Percentiles rank a stretch among this genome's conserved stretches.
Evolutionary conservation across 192 early-diverging fungal genomes (phyloP).

Genomic region (Podila epigama): DNA sequence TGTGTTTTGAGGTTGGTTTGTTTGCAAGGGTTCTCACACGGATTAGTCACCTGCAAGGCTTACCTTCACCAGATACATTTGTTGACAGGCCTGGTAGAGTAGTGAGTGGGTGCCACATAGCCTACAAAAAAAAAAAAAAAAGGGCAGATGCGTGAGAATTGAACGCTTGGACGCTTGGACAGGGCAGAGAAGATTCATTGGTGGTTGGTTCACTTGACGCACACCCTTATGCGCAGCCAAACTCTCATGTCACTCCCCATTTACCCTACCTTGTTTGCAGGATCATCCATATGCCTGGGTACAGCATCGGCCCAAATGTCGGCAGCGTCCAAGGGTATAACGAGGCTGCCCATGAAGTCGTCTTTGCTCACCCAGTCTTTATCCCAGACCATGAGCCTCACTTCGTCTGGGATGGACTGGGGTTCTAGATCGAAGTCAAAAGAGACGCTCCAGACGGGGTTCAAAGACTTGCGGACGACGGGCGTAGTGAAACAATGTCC

Average conservation of each 20-base stretch:
- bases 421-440: constrained; percentile 62
- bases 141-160: no score
- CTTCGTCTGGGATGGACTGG: constrained; percentile 35
- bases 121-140: constrained; percentile 20
- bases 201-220: background rate
- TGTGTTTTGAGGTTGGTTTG: background rate
- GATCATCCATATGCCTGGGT: constrained; percentile 58
- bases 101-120: constrained; percentile 49
- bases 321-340: constrained; percentile 62
- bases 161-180: no score
- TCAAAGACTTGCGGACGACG: constrained; percentile 66
- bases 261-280: constrained; percentile 61
- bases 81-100: constrained; percentile 21
- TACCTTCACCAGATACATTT: constrained; percentile 42
- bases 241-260: no score
- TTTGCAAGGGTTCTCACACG: background rate
- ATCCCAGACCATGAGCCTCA: constrained; percentile 70
- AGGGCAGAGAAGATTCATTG: no score
- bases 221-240: no score
- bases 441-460: constrained; percentile 69
- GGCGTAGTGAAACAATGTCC: constrained; percentile 64
- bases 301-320: constrained; percentile 51
- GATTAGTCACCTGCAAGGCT: background rate
- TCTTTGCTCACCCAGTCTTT: constrained; percentile 67
- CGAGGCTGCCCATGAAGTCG: constrained; percentile 72